Conservation (phyloP, 2,329 filamentous ascomycete species). For the Cladosporium colombiae region DNA sequence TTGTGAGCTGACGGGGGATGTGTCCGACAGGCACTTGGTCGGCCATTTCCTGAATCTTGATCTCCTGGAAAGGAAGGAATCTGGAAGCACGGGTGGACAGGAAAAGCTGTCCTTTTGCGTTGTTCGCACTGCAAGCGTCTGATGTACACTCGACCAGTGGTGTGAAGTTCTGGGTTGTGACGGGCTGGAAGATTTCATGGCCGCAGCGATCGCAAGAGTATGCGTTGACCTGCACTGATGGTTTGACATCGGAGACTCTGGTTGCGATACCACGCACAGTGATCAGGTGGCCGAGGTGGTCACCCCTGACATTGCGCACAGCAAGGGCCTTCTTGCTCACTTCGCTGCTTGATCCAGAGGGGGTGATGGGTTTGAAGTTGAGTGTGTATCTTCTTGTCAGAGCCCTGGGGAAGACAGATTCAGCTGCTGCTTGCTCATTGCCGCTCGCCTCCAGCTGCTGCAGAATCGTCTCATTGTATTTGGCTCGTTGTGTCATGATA, state of each 20-base stretch:
- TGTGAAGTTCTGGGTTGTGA: constrained; percentile 86
- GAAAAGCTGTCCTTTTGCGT: constrained; percentile 89
- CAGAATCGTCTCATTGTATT: constrained; percentile 75
- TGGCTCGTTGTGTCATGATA: constrained; percentile 87
- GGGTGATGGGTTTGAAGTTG: constrained; percentile 90
- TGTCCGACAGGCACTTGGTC: constrained; percentile 98
- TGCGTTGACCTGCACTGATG: constrained; percentile 93
- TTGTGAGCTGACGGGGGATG: constrained; percentile 86
- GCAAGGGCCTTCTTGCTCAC: constrained; percentile 67
- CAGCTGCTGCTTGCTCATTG: constrained; percentile 58
- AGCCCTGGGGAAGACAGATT: constrained; percentile 85
- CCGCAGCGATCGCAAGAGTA: constrained; percentile 97
- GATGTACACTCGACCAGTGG: constrained; percentile 87
- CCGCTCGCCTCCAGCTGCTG: constrained; percentile 41
- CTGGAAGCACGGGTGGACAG: constrained; percentile 95
- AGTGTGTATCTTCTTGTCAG: constrained; percentile 92
- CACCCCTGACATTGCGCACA: constrained; percentile 89
- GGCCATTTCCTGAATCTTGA: constrained; percentile 99
- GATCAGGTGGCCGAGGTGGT: constrained; percentile 90
- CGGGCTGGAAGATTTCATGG: constrained; percentile 95
- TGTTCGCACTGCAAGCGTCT: constrained; percentile 83
- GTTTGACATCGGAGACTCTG: constrained; percentile 95
- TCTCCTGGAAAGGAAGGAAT: constrained; percentile 95
- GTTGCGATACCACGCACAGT: constrained; percentile 93
- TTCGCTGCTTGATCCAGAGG: constrained; percentile 65